Base-by-base conservation (phyloP, 164 flowering plant species). In the Euptelea pleiosperma region DNA sequence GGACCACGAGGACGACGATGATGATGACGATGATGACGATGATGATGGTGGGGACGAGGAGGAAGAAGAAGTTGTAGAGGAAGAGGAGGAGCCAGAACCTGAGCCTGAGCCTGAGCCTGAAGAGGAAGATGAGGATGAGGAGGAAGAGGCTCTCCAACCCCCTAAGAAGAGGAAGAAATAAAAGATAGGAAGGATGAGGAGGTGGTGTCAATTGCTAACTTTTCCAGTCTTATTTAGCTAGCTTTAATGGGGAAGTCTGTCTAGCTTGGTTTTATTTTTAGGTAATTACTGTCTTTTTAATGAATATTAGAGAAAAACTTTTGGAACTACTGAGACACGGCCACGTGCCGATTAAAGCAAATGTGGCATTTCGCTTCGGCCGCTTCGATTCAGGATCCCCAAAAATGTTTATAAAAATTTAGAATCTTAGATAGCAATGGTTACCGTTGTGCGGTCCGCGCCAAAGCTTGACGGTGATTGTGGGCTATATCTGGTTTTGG, bases 151-250 rank as follows among this genome's bases (percentile, higher is more conserved):
- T 28, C 81, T 77, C 7, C 84, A 75, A 55, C 84, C 84, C 22
- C 84, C 84, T 7, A 80, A 77, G 73, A 80, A 80, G 78, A 77
- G 84, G 73, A 79, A 77, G 81, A 79, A 79, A 77, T 77, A 45
- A 66, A 61, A 14, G 16, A 50, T 34, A 6, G 14, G 29, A 24
- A 47, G 15, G 33, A 31, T 14, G 16, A 3, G 2, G 19, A 25
- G 19, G 12, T 57, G n/a, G n/a, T 12, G 30, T 31, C 39, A 57
- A 8, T 22, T 28, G 8, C 31, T 57, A 44, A 31, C 61, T 31
- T 25, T 45, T 44, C 45, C 35, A 21, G 25, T 26, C 30, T 24
- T 37, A 36, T 35, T 51, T 52, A 51, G 55, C 12, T 51, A 15
- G 4, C n/a, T n/a, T n/a, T n/a, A 49, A 49, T 28, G 35, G 35